Conservation (phyloP, 768 basidiomycete species). For the Gymnopilus dilepis region DNA sequence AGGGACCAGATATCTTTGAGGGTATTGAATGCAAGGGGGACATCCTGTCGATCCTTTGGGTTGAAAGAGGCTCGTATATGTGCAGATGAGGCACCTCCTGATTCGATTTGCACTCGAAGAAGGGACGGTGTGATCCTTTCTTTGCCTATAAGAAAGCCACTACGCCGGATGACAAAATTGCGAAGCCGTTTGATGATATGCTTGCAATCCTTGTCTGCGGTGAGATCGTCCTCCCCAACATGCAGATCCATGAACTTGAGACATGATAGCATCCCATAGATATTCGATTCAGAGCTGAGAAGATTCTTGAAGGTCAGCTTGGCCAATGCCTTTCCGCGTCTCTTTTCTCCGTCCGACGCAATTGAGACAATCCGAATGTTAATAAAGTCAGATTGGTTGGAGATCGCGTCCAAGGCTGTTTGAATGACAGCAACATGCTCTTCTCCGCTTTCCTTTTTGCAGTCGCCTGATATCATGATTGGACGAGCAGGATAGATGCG, state of each 20-base stretch:
- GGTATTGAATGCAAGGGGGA: conserved; percentile 23
- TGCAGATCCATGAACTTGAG: conserved; percentile 33
- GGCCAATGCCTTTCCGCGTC: conserved; percentile 21
- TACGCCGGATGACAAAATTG: conserved; percentile 31
- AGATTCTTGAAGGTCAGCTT: conserved; percentile 11
- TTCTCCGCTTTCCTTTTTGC: conserved; percentile 27
- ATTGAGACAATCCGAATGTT: conserved; percentile 21
- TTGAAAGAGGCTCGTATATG: conserved; percentile 12
- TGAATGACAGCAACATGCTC: conserved; percentile 22
- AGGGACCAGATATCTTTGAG: conserved; percentile 20
- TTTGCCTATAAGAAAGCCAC: conserved; percentile 20
- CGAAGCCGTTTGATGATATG: conserved; percentile 39
- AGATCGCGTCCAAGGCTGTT: conserved; percentile 15
- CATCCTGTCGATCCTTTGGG: conserved; percentile 27
- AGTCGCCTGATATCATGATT: conserved; percentile 30
- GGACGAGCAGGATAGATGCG: conserved; percentile 25
- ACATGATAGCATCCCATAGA: conserved; percentile 24
- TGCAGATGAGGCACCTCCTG: conserved; percentile 6
- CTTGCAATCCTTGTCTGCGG: conserved; percentile 40
- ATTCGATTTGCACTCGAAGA: conserved; percentile 7
- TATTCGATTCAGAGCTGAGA: conserved; percentile 18
- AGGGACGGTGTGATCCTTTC: conserved; percentile 7
- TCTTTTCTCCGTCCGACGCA: conserved; percentile 29
- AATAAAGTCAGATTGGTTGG: conserved; percentile 1
- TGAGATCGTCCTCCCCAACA: conserved; percentile 41